Base-by-base conservation (phyloP, 2,329 filamentous ascomycete species). In the Laburnicola sp. region DNA sequence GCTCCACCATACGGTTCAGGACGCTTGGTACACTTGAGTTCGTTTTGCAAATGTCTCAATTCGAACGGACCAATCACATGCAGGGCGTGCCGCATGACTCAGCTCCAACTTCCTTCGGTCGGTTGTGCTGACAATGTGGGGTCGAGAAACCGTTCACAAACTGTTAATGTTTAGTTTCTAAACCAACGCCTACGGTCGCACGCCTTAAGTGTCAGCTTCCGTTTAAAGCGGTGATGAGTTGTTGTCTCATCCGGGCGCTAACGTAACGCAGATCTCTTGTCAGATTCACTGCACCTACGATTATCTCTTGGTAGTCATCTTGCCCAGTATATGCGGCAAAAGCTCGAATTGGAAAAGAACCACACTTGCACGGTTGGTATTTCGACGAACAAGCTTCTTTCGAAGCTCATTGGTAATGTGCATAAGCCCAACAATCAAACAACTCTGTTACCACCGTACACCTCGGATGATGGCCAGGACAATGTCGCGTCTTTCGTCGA, bases 371-470 rank as follows among this genome's bases (percentile, higher is more conserved):
- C 92, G 1, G 91, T 89, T 36, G 93, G 93, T 3, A 85, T 97
- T 22, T 87, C 91, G 2, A 95, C 90, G 0, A 93, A 87, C 65
- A 97, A 97, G 72, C 73, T 93, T 4, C 78, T 96, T 8, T 85
- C 89, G 51, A 97, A 97, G 72, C 80, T 97, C 10, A 89, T 86
- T 7, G 93, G 93, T 9, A 88, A 85, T 69, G 78, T 87, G 51
- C 85, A 97, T 69, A 97, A 97, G 74, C 93, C 93, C 1, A 86
- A 86, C 51, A 87, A 84, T 54, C 94, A 97, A 72, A 97, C 93
- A 0, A 91, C 89, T 0, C 76, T 97, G 6, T 74, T 96, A 37
- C 85, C 88, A 4, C 83, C 87, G 1, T 82, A 83, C 47, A 76
- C 77, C 2, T 62, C 57, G 22, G 51, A 57, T 21, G 53, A 60